Evolutionary conservation across 176 grass and related monocot genomes (phyloP), one percentile per base, ranked within the genome.

Genomic region (Thalia dealbata): DNA sequence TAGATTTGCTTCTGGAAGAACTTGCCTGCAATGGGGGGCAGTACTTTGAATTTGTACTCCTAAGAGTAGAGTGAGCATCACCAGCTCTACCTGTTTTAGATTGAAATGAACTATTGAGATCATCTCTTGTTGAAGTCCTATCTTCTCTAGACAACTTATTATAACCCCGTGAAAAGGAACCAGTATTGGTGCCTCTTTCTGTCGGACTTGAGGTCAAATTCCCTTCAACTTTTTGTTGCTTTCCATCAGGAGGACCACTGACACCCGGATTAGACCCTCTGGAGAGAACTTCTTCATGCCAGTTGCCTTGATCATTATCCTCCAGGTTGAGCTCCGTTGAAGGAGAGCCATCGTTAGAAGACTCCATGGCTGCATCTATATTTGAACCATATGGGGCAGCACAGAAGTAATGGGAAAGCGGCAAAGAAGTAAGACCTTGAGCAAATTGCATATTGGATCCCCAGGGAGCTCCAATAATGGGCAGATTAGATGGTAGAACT

Each of bases 401-500:
- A 58, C 78, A 71, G 70, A 80, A 62, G 75, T 96, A 96, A 62
- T 86, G 82, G 80, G 78, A 12, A 70, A 91, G 78, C 67, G 81
- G 81, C 69, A 79, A 84, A 69, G 68, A 69, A 81, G 84, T 55
- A 79, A 78, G 81, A 75, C 79, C 82, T 67, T 78, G 88, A 25
- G 80, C 24, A 74, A 91, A 83, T 63, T 87, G 92, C 81, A 96
- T 81, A 73, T 79, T 89, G 45, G 77, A 78, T 12, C 63, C 73
- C 88, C 89, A 96, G 26, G 82, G 70, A 74, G 71, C 12, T 38
- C 78, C 86, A 79, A 83, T 77, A 55, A 89, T 14, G 18, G 86
- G 52, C 18, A 84, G 76, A 74, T 78, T 91, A 76, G 60, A 61
- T n/a, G 86, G 77, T 51, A 86, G 62, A 86, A 88, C 64, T 69